phyloP scores from a whole-genome alignment of 257 asterid genomes.

The Cruciata laevipes region DNA sequence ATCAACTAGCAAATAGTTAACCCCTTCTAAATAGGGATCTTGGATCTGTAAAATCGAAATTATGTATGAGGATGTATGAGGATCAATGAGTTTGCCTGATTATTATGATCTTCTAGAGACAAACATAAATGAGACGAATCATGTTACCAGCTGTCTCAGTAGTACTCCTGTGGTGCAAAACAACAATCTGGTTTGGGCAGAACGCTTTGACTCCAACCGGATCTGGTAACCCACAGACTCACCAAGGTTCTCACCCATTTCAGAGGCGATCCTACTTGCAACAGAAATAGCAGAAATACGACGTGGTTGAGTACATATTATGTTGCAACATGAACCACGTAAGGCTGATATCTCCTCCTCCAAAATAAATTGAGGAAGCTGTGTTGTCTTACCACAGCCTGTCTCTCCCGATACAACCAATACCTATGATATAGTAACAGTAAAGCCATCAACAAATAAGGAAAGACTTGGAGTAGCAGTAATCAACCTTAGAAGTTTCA shows the following conservation, averaged over 20 bases:
- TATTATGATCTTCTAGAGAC: constrained; percentile 2
- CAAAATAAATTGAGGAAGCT: constrained; percentile 93
- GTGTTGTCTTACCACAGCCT: constrained; percentile 98
- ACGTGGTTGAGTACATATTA: constrained; percentile 96
- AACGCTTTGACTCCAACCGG: constrained; percentile 78
- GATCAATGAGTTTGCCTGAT: neutral
- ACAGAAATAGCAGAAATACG: constrained; percentile 97
- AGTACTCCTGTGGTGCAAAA: constrained; percentile 97
- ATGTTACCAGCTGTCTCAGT: constrained; percentile 74
- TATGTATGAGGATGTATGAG: no score
- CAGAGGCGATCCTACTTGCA: constrained; percentile 81
- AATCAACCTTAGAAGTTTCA: neutral
- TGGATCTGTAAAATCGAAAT: constrained; percentile 43
- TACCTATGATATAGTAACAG: constrained; percentile 40
- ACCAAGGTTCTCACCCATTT: constrained; percentile 93
- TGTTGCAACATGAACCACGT: constrained; percentile 73
- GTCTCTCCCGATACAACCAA: constrained; percentile 98
- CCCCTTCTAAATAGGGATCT: constrained; percentile 71
- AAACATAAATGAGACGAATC: neutral
- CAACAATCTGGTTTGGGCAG: constrained; percentile 75
- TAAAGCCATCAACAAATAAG: neutral
- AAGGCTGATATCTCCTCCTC: constrained; percentile 83
- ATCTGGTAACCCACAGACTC: constrained; percentile 92
- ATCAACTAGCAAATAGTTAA: constrained; percentile 86
- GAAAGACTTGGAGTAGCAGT: neutral